Evolutionary conservation across 1,139 yeast genomes (phyloP), one percentile per base, ranked within the genome.

Genomic region (Blastobotrys elegans): DNA sequence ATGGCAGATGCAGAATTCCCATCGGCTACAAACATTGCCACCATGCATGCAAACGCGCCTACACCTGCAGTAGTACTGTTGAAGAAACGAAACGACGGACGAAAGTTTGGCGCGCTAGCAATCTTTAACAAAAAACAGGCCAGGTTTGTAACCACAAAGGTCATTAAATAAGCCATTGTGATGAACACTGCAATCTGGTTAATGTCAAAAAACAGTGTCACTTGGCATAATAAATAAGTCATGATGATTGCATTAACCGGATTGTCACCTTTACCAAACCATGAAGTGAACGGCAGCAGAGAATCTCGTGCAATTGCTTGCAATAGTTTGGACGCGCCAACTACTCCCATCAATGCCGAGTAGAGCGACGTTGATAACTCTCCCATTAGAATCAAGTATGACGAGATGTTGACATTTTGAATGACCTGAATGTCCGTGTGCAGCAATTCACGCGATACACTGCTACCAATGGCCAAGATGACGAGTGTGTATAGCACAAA

Each of bases 161-260:
- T 92, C 92, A 90, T 86, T 48, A 92, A 72, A 59, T 88, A 92
- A 0, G 98, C 96, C 97, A 92, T 89, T 1, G 97, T 90, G 51
- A 92, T 90, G 60, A 89, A 84, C 0, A 94, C 85, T 2, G 98
- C 98, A 65, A 92, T 89, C 64, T 84, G 88, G 66, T 92, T 92
- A 54, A 92, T 85, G 63, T 92, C 95, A 1, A 95, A 86, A 61
- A 92, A 80, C 31, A 92, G 70, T 52, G 92, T 90, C 6, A 84
- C 53, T 61, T 92, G 98, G 4, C 95, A 86, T 36, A 92, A 63
- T 2, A 80, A 52, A 85, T 95, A 92, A 2, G 97, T 86, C 48
- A 84, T 68, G 1, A 85, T 51, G 29, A 92, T 77, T 1, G 88
- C 83, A 14, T 76, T 76, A 29, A 73, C 68, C 8, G 89, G 85